Conservation (phyloP, 192 early-diverging fungal genomes). For the Coemansia sp. region DNA sequence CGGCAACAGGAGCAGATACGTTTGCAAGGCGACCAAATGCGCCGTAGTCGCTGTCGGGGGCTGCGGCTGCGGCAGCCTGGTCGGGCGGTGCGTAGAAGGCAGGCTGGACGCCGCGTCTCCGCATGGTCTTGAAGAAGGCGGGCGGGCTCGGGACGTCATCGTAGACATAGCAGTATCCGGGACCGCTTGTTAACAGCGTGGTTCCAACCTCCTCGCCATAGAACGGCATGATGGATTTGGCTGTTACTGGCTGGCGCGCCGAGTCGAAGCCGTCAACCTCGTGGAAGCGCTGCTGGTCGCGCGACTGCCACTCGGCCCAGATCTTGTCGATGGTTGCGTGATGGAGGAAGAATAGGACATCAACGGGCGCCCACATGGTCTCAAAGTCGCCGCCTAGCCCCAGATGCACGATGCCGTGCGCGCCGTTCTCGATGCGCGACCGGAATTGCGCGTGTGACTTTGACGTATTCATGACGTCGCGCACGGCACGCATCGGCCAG, state of each 20-base stretch:
- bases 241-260: slow-evolving; percentile 27
- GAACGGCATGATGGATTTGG: slow-evolving; percentile 44
- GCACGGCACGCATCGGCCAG: slow-evolving; percentile 52
- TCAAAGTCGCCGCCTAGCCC: slow-evolving; percentile 57
- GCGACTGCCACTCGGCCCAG: slow-evolving; percentile 61
- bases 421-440: slow-evolving; percentile 55
- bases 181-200: slow-evolving; percentile 34
- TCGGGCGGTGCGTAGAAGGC: neutral
- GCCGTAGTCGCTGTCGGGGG: neutral
- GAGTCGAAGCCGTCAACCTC: slow-evolving; percentile 41
- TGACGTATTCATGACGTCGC: slow-evolving; percentile 42
- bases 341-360: slow-evolving; percentile 66
- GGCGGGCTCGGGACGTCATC: slow-evolving; percentile 47
- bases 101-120: neutral
- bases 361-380: slow-evolving; percentile 57
- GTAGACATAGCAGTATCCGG: slow-evolving; percentile 54
- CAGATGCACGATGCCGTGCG: slow-evolving; percentile 55
- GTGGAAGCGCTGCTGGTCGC: slow-evolving; percentile 31
- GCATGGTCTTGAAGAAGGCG: slow-evolving; percentile 17
- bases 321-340: slow-evolving; percentile 68
- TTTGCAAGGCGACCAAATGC: slow-evolving; percentile 2
- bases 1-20: slow-evolving; percentile 6
- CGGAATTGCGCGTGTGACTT: slow-evolving; percentile 53
- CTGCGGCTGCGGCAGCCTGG: neutral
- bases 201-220: slow-evolving; percentile 44